A percentile compares a stretch with the other conserved stretches of the same genome.
Evolutionary conservation across 345 rosid species (phyloP).

Genomic region (Combretum micranthum): DNA sequence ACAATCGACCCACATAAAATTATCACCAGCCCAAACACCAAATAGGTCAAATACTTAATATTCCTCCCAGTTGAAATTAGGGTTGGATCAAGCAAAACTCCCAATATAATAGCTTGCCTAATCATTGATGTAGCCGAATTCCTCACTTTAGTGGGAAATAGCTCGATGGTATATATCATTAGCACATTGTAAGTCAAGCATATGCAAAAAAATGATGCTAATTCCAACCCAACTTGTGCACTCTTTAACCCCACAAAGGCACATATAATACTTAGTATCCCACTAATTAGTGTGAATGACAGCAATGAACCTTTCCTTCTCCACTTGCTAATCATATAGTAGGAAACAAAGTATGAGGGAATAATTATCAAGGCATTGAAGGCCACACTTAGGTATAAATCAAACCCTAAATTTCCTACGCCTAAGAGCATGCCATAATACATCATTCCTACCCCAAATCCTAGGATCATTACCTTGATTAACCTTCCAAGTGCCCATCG

Average conservation of each 20-base stretch:
- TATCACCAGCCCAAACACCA: conserved; percentile 51
- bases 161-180: conserved; percentile 43
- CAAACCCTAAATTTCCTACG: conserved; percentile 28
- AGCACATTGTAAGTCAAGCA: conserved; percentile 32
- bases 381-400: conserved; percentile 30
- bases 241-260: conserved; percentile 7
- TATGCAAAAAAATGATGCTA: conserved; percentile 41
- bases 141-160: conserved; percentile 58
- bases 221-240: conserved; percentile 29
- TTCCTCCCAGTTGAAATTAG: conserved; percentile 49
- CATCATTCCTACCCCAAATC: conserved; percentile 37
- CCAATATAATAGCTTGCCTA: conserved; percentile 54
- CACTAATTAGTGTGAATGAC: conserved; percentile 22
- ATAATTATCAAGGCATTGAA: conserved; percentile 37
- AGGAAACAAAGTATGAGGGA: conserved; percentile 28
- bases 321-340: conserved; percentile 19
- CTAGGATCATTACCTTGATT: conserved; percentile 18
- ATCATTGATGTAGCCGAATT: conserved; percentile 58
- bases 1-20: conserved; percentile 44
- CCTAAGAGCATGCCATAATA: conserved; percentile 43
- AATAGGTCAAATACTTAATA: conserved; percentile 29
- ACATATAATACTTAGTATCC: conserved; percentile 25
- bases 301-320: conserved; percentile 32
- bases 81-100: conserved; percentile 47
- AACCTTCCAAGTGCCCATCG: conserved; percentile 17